Percentiles rank a stretch among this genome's conserved stretches.
Evolutionary conservation across 2,329 filamentous ascomycete genomes (phyloP).

Genomic region (Scopulariopsis brevicaulis): DNA sequence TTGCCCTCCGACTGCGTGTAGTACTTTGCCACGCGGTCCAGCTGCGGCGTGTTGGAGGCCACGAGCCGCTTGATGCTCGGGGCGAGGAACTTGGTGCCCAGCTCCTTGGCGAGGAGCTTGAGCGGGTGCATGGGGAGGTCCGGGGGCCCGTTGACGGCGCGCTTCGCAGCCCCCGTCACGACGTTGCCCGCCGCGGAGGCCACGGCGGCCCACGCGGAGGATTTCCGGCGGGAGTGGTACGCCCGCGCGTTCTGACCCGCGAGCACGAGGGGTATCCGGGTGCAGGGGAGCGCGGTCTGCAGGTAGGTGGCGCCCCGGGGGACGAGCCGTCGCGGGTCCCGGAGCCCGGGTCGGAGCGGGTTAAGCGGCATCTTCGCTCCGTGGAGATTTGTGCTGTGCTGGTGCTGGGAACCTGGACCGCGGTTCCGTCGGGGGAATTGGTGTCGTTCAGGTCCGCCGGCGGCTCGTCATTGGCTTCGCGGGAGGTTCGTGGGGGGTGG

Average conservation of each 20-base stretch:
- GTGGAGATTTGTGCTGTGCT: background rate
- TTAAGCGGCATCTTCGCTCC: background rate
- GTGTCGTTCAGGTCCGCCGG: background rate
- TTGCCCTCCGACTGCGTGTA: constrained; percentile 96
- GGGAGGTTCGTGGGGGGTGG: background rate
- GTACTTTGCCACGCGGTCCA: constrained; percentile 95
- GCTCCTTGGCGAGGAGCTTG: constrained; percentile 84
- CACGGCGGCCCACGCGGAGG: constrained; percentile 64
- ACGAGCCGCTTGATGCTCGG: constrained; percentile 90
- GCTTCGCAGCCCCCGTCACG: constrained; percentile 54
- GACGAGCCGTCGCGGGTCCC: background rate
- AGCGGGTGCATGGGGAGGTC: constrained; percentile 59
- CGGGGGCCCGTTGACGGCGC: constrained; percentile 12
- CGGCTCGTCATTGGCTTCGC: background rate
- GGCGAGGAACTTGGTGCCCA: constrained; percentile 69
- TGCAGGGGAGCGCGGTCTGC: background rate
- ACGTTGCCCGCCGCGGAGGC: constrained; percentile 54
- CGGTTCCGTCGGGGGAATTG: background rate
- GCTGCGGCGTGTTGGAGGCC: constrained; percentile 84
- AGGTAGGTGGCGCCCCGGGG: background rate
- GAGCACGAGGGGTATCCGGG: background rate
- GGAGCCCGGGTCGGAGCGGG: background rate
- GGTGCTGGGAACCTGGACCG: background rate
- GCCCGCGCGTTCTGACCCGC: background rate
- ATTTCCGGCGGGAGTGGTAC: constrained; percentile 27